Evolutionary conservation across 1,284 basidiomycete genomes (phyloP).

Genomic region (Trametes hirsuta): DNA sequence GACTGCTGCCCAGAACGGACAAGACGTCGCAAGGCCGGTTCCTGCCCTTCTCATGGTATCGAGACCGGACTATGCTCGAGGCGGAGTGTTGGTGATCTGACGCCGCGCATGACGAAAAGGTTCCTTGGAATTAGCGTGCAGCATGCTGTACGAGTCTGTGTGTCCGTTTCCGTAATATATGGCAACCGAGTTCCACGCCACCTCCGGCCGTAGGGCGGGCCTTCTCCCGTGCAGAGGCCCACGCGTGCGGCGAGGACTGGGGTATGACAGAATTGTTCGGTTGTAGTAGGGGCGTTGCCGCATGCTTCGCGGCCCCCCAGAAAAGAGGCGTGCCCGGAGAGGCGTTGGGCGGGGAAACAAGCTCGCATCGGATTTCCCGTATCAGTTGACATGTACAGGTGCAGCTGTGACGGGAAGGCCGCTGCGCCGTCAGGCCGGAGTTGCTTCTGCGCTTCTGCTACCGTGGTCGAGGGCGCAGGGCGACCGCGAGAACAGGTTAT

Average conservation of each 20-base stretch:
- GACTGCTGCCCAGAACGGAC: constrained; percentile 19
- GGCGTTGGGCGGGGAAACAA: constrained; percentile 11
- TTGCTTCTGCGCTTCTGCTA: constrained; percentile 13
- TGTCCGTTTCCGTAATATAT: constrained; percentile 1
- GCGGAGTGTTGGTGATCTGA: constrained; percentile 12
- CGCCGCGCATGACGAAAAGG: constrained; percentile 11
- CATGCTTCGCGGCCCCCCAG: constrained; percentile 19
- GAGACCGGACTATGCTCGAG: constrained; percentile 15
- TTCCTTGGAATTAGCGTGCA: constrained; percentile 20
- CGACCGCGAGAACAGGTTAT: constrained; percentile 21
- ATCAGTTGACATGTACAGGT: constrained; percentile 16
- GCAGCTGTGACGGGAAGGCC: constrained; percentile 20
- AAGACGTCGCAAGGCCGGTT: constrained; percentile 24
- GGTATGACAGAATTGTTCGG: constrained; percentile 20
- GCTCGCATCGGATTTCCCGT: constrained; percentile 20
- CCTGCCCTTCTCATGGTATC: constrained; percentile 22
- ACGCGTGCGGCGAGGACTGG: constrained; percentile 9
- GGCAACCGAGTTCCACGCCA: constrained; percentile 16
- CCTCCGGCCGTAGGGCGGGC: constrained; percentile 16
- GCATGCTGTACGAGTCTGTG: constrained; percentile 23
- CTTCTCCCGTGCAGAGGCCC: constrained; percentile 12
- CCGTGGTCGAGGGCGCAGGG: constrained; percentile 14
- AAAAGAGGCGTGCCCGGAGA: constrained; percentile 8
- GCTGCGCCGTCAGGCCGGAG: constrained; percentile 18
- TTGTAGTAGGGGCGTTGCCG: constrained; percentile 5